Conservation (phyloP, 345 rosid genomes). For the Corchorus olitorius region DNA sequence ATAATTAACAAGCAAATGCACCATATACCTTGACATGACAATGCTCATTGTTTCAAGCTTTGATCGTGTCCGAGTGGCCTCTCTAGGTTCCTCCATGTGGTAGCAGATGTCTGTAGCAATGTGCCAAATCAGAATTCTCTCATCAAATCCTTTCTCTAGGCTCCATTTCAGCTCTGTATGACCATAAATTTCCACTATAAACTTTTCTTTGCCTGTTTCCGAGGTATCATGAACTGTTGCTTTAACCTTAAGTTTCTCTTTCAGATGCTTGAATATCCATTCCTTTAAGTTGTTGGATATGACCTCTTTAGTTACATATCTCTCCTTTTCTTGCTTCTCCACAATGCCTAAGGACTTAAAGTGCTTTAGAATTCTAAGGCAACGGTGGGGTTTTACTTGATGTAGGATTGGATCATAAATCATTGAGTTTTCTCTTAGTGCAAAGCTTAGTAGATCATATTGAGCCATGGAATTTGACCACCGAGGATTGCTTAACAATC, state of each 20-base stretch:
- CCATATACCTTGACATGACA: not conserved
- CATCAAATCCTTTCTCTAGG: slow-evolving; percentile 10
- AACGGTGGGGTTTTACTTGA: not conserved
- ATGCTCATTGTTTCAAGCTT: not conserved
- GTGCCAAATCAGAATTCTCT: not conserved
- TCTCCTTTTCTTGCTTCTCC: slow-evolving; percentile 5
- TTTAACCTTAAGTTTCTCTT: not conserved
- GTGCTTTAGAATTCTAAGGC: not conserved
- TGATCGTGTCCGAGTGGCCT: not conserved
- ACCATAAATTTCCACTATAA: not conserved
- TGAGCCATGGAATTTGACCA: slow-evolving; percentile 23
- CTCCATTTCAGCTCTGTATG: not conserved
- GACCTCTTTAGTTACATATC: slow-evolving; percentile 1
- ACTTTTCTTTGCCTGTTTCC: not conserved
- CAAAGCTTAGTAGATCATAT: slow-evolving; percentile 13
- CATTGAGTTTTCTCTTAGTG: slow-evolving; percentile 5
- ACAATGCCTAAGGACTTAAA: not conserved
- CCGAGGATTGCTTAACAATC: not conserved
- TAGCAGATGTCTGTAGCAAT: slow-evolving; percentile 12
- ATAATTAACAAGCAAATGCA: slow-evolving; percentile 6
- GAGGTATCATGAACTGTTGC: not conserved
- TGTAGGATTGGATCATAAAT: not conserved
- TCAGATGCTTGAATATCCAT: slow-evolving; percentile 11
- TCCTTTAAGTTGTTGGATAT: slow-evolving; percentile 2
- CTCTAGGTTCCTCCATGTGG: not conserved